Base-by-base conservation (phyloP, 805 yeast species). In the Wickerhamomyces queroliae region DNA sequence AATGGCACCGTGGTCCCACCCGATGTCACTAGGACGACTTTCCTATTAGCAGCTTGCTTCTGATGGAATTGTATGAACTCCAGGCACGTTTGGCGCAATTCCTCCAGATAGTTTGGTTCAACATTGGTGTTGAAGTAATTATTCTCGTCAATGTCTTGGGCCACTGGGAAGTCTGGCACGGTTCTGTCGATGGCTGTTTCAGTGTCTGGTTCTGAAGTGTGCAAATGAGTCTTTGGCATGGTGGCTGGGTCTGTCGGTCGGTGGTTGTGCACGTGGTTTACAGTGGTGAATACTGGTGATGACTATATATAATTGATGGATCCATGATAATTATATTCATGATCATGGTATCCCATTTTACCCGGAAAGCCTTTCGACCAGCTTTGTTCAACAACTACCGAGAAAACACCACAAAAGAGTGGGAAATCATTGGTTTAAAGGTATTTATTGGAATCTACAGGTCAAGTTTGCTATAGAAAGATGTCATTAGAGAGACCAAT, bases 1-100 rank as follows among this genome's bases (percentile, higher is more conserved):
- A 93, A 67, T 0, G 99, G 99, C 0, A 93, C 99, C 0, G 97
- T 91, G 1, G 99, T 93, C 18, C 99, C 99, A 19, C 99, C 99
- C 8, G 91, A 80, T 0, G 99, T 93, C 3, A 91, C 95, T 33
- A 91, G 64, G 0, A 79, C 98, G 12, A 91, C 74, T 35, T 71
- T 76, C 38, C 66, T 62, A 27, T 57, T 49, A 5, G 21, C 5
- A 4, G 16, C 7, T 2, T 48, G n/a, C n/a, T n/a, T 41, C 12
- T 58, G 47, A 53, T 88, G 95, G 42, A 52, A 62, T 18, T 70
- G 59, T 33, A 90, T 72, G 58, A 91, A 91, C 2, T 70, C 71
- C 9, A 64, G 57, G 8, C 85, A 78, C 44, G 80, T 78, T 7
- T 53, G 46, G 32, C 76, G 70, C 21, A 91, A 64, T 36, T 78